Evolutionary conservation across 2,329 filamentous ascomycete genomes (phyloP), one percentile per base, ranked within the genome.

Genomic region (Pseudodiploospora longispora): DNA sequence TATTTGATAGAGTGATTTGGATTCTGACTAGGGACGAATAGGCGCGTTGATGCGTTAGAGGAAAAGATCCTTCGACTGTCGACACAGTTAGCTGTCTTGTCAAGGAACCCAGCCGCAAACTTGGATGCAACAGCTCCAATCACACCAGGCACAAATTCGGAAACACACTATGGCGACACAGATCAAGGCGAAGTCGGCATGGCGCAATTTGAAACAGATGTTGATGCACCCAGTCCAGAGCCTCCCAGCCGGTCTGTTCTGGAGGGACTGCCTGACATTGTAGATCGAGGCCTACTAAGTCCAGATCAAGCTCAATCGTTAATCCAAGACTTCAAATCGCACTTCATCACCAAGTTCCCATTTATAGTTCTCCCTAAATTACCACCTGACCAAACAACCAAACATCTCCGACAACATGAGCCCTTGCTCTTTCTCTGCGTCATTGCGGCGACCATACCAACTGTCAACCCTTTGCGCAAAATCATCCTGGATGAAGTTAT

Each of bases 391-490:
- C 46, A 47, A 6, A 47, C 30, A 4, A 43, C 29, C 9, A 12
- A 10, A 6, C 19, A 30, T 8, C 38, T 47, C 10, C 30, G 38
- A n/a, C 30, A 38, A n/a, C 28, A 39, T 5, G 42, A 47, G 12
- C 46, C 46, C 10, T 40, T 47, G n/a, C 46, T 47, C 31, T 47
- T 47, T 31, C 46, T 47, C 19, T 35, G 42, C 38, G 36, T 47
- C 28, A 30, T 46, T 19, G 12, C 46, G 10, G 42, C 42, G n/a
- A 29, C 39, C 12, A 27, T 47, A 5, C 28, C 42, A 34, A 38
- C 36, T 30, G 46, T 35, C 3, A 42, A 47, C 9, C 35, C 34
- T 10, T 29, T 47, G 12, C 46, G 42, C 6, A 45, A 42, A 30
- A 34, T 35, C 2, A 30, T 47, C n/a, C 38, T 38, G 2, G 42